Base-by-base conservation (phyloP, 306 rosid species). In the Trifolium dubium region DNA sequence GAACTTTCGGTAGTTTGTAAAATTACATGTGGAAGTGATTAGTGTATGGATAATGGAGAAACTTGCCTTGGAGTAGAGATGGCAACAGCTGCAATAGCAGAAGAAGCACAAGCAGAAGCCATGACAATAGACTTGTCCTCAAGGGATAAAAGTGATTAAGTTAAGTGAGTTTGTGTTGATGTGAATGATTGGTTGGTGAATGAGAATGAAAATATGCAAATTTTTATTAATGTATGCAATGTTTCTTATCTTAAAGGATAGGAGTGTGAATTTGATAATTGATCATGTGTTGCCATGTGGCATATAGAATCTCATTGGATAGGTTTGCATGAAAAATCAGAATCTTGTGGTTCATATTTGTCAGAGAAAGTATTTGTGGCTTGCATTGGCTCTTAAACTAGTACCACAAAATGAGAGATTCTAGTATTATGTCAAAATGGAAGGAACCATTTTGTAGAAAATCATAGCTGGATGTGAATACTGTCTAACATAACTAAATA, bases 31-130 rank as follows among this genome's bases (percentile, higher is more conserved):
- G 8, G 23, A 64, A 30, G 66, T 54, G 29, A 29, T 41, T 66
- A 18, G 49, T 30, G 17, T 0, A 39, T 15, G 60, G 50, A 31
- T n/a, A n/a, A n/a, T n/a, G 23, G 23, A 23, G 47, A 50, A 50
- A 67, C 83, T 74, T 80, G 83, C 83, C 84, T 74, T 74, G 84
- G 84, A 7, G 79, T 47, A 19, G 83, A 74, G 68, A 80, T 74
- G 62, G 83, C 83, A 80, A 69, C 68, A 69, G 84, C 61, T 61
- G 84, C 68, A 80, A 69, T 74, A 61, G 84, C 84, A 68, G 84
- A 75, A 64, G 84, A 74, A 80, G 84, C 84, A 74, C 73, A 80
- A 0, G 67, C 79, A 23, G 80, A 74, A 75, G 80, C 80, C 84
- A 80, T 80, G 79, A 28, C 32, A 59, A 5, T 6, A 66, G 41